Base-by-base conservation (phyloP, 345 rosid genomes). In the Syzygium oleosum region DNA sequence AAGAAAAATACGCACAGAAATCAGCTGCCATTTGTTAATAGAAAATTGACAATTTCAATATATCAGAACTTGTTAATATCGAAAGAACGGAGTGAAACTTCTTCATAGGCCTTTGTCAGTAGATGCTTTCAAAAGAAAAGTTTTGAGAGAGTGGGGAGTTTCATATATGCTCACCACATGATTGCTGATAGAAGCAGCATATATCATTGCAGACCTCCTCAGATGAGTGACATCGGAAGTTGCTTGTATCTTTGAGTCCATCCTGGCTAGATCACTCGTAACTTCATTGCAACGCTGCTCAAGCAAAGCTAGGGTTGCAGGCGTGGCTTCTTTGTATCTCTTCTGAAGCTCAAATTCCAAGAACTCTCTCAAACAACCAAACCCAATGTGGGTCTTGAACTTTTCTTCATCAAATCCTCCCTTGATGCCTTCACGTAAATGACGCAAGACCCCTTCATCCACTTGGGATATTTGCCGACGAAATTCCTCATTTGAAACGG, bases 341-440 rank as follows among this genome's bases (percentile, higher is more conserved):
- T 94, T 96, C 91, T 98, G 98, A 88, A 98, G 99, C 89, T 98
- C 99, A 29, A 93, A 93, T 90, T 96, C 99, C 91, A 96, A 92
- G 90, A 89, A 98, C 87, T 95, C 96, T 90, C 95, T 95, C 90
- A 98, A 89, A 51, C 97, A 96, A 65, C 94, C 91, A 89, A 97
- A 98, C 88, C 99, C 99, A 87, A 98, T 91, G 86, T 88, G 87
- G 2, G 96, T 86, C 77, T 91, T 92, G 87, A 94, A 97, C 85
- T 96, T 97, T 38, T 95, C 99, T 93, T 97, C 99, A 90, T 97
- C 99, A 85, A 95, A 97, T 85, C 99, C 99, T 90, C 99, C 99
- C 52, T 93, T 91, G 52, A 97, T 88, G 58, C 96, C 98, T 10
- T 97, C 98, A n/a, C 93, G 94, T 79, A 97, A 91, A 90, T 97